A percentile compares a stretch with the other conserved stretches of the same genome.
Evolutionary conservation across 129 eudicot genomes (phyloP).

Genomic region (Centella asiatica): DNA sequence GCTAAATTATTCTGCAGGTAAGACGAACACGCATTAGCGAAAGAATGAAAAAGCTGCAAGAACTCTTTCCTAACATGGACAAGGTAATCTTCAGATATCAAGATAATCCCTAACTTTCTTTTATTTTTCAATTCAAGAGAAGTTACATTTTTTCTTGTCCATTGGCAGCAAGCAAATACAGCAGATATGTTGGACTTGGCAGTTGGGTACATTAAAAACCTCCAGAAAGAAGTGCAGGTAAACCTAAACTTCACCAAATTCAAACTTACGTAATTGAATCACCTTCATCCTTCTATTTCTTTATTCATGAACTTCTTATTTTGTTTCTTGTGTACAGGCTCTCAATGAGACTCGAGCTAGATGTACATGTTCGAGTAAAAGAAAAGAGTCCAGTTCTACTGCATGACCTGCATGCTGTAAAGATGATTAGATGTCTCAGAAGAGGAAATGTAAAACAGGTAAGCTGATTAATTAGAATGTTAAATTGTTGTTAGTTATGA

Average conservation of each 20-base stretch:
- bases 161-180: conserved; percentile 81
- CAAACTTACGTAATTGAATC: background rate
- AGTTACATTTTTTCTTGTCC: conserved; percentile 14
- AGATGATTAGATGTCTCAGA: conserved; percentile 3
- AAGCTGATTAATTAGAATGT: background rate
- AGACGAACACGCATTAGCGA: conserved; percentile 89
- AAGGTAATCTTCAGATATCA: conserved; percentile 42
- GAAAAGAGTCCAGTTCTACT: conserved; percentile 13
- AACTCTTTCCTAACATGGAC: conserved; percentile 90
- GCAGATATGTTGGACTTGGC: conserved; percentile 96
- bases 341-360: conserved; percentile 42
- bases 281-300: conserved; percentile 1
- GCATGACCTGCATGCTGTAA: conserved; percentile 6
- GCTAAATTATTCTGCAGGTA: conserved; percentile 30
- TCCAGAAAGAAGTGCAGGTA: conserved; percentile 60
- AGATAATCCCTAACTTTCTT: background rate
- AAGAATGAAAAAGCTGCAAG: conserved; percentile 88
- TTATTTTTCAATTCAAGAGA: background rate
- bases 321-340: conserved; percentile 30
- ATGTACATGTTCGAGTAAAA: conserved; percentile 49
- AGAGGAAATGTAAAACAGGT: background rate
- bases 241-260: background rate
- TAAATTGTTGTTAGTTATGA: background rate
- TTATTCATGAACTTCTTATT: conserved; percentile 7
- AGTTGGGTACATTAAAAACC: conserved; percentile 85